phyloP scores from a whole-genome alignment of 2,329 filamentous ascomycete species.

The Nigrospora sphaerica region DNA sequence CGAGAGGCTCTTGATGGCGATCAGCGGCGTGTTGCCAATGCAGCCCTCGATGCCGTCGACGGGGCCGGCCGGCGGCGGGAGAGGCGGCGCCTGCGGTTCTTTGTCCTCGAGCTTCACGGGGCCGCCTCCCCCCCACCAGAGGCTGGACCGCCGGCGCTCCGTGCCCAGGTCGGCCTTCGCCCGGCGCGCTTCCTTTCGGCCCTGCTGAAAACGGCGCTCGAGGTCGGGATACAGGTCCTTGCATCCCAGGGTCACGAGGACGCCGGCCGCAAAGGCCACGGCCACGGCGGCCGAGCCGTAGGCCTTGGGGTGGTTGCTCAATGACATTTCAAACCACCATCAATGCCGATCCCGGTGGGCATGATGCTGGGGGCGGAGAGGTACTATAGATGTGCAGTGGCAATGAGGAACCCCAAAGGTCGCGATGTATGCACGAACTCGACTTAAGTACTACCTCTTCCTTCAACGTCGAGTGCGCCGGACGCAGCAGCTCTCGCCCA shows the following conservation, averaged over 20 bases:
- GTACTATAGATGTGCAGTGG: no score
- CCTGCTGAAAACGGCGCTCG: slow-evolving; percentile 53
- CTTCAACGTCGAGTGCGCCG: no score
- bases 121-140: slow-evolving; percentile 29
- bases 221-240: slow-evolving; percentile 76
- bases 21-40: slow-evolving; percentile 88
- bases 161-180: slow-evolving; percentile 4
- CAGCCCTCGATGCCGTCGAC: slow-evolving; percentile 80
- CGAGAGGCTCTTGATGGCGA: slow-evolving; percentile 79
- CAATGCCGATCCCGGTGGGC: no score
- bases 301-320: slow-evolving; percentile 53
- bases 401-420: no score
- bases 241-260: slow-evolving; percentile 67
- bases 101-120: slow-evolving; percentile 51
- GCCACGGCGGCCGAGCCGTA: slow-evolving; percentile 61
- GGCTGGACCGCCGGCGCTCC: slow-evolving; percentile 30
- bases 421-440: no score
- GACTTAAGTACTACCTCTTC: no score
- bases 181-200: slow-evolving; percentile 21
- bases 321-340: slow-evolving; percentile 37
- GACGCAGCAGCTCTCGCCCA: no score
- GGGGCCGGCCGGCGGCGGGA: slow-evolving; percentile 31
- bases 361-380: no score
- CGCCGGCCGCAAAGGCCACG: slow-evolving; percentile 69
- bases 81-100: slow-evolving; percentile 25